Base-by-base conservation (phyloP, 176 grass and related monocot genomes). In the Stipa capillata region DNA sequence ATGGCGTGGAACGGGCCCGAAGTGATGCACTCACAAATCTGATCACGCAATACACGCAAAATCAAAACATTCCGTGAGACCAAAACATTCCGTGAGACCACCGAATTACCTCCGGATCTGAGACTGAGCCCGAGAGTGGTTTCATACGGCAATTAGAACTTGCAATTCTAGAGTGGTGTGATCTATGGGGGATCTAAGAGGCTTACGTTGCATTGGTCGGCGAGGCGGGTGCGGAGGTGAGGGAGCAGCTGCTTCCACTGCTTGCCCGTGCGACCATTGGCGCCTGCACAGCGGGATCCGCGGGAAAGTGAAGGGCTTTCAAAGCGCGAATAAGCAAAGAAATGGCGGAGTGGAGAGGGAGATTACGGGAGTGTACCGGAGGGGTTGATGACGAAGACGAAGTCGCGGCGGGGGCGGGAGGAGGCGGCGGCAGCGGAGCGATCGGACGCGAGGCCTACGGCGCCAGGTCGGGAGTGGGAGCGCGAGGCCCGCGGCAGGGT, bases 221-320 rank as follows among this genome's bases (percentile, higher is more conserved):
- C 85, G 39, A 98, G 92, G 69, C 92, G 87, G 77, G 90, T 94
- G 42, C 64, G 85, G 72, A 98, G 87, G 63, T 89, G 67, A 7
- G 96, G 92, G 71, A 98, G 88, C 83, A 98, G 58, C 73, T 91
- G 91, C 83, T 90, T 98, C 96, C 96, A 98, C 63, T 98, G 87
- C 77, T 89, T 94, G 18, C 96, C 92, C 21, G 96, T 98, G 68
- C 88, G 81, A 21, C 96, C 96, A 80, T 94, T 98, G 59, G 96
- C 87, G 66, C 95, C 92, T 94, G 79, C 76, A 62, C 7, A 27
- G 85, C 5, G 58, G 76, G 34, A 60, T 63, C 67, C 25, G 20
- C 21, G 47, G 4, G 48, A 89, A 18, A 17, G 31, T 0, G 14
- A 48, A 52, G 3, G 11, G 13, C 12, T 56, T 56, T 79, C 0